Conservation (phyloP, 768 basidiomycete genomes). For the Tricholoma matsutake region DNA sequence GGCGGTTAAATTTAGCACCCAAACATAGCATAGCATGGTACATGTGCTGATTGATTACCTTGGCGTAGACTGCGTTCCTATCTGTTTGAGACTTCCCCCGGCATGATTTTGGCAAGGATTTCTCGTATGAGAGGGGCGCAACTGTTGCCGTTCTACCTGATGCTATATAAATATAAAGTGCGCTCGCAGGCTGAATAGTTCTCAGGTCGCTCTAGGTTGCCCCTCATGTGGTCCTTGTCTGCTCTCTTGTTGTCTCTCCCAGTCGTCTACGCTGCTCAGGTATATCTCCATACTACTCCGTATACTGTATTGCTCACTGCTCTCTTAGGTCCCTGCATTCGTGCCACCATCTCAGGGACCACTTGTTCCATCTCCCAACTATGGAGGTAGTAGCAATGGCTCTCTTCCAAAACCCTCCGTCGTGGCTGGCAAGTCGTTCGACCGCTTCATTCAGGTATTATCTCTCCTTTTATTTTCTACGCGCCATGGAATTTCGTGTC, state of each 20-base stretch:
- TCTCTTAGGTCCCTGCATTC: background rate
- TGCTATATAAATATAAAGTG: no score
- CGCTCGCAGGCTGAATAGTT: no score
- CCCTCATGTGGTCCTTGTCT: background rate
- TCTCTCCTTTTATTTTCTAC: background rate
- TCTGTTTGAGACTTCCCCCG: no score
- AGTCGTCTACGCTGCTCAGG: background rate
- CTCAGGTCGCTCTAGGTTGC: background rate
- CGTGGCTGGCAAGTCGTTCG: conserved; percentile 26
- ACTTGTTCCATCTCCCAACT: background rate
- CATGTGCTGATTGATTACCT: no score
- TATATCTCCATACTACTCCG: background rate
- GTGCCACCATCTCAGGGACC: background rate
- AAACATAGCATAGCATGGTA: no score
- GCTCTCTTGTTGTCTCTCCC: background rate
- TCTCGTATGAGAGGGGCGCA: no score
- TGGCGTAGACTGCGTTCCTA: no score
- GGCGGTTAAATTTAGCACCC: no score
- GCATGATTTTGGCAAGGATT: no score
- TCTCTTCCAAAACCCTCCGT: background rate
- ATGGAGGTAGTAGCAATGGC: background rate
- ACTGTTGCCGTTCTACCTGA: background rate
- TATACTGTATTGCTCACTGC: background rate
- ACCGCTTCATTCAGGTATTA: conserved; percentile 22
- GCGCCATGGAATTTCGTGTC: background rate